Evolutionary conservation across 495 filamentous ascomycete species (phyloP).

Genomic region (Pseudomonodictys pantanalensis): DNA sequence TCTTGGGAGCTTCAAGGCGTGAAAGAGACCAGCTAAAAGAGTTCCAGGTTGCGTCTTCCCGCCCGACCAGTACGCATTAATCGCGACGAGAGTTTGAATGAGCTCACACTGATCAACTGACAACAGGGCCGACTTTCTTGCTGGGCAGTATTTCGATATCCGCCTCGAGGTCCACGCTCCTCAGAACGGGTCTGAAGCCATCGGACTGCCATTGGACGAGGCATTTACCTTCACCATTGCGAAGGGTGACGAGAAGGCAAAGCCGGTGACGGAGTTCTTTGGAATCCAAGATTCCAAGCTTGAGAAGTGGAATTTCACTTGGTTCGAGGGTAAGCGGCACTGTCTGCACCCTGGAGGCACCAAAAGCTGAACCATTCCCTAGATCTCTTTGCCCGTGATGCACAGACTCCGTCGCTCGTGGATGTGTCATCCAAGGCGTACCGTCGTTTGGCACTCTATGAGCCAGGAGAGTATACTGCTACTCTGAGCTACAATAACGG

Average conservation of each 20-base stretch:
- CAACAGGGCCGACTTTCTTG: slow-evolving; percentile 60
- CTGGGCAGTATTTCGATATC: slow-evolving; percentile 73
- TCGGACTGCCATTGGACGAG: slow-evolving; percentile 57
- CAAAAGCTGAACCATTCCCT: background rate
- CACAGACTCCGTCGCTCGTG: slow-evolving; percentile 60
- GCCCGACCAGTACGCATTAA: slow-evolving; percentile 60
- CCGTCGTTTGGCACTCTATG: slow-evolving; percentile 62
- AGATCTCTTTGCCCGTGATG: slow-evolving; percentile 69
- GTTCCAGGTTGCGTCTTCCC: slow-evolving; percentile 61
- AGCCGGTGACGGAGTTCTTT: slow-evolving; percentile 59
- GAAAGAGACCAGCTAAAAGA: slow-evolving; percentile 8
- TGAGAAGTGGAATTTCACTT: slow-evolving; percentile 68
- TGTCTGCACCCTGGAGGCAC: background rate
- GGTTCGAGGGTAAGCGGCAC: slow-evolving; percentile 57
- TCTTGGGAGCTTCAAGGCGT: too few relatives aligned
- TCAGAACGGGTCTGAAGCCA: slow-evolving; percentile 69
- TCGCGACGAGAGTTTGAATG: background rate
- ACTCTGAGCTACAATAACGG: slow-evolving; percentile 66
- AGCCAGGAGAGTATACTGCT: slow-evolving; percentile 65
- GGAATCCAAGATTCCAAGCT: slow-evolving; percentile 56
- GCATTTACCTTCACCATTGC: slow-evolving; percentile 66
- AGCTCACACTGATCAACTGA: background rate
- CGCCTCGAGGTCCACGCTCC: slow-evolving; percentile 74
- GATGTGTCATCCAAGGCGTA: slow-evolving; percentile 70
- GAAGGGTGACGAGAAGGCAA: slow-evolving; percentile 52